Conservation (phyloP, 257 asterid species). For the Thymus mandschuricus region DNA sequence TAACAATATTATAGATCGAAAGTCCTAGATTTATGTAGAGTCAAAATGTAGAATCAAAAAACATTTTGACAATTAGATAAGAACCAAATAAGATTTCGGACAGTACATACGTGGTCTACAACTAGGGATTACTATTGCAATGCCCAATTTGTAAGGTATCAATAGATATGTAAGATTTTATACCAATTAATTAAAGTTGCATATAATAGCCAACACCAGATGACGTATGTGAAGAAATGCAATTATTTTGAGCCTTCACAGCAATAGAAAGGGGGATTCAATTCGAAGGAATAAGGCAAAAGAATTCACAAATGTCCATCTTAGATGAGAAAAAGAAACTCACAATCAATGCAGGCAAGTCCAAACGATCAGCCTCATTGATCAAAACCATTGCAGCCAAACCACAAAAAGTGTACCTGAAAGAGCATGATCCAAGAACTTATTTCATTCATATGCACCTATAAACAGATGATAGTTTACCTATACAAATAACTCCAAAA, state of each 20-base stretch:
- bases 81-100: no score
- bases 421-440: conserved; percentile 34
- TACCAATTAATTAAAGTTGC: no score
- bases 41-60: no score
- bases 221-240: background rate
- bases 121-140: no score
- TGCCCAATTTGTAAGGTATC: no score
- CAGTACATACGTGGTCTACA: no score
- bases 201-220: background rate
- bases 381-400: conserved; percentile 95
- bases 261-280: background rate
- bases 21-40: no score
- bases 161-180: no score
- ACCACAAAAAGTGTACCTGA: conserved; percentile 93
- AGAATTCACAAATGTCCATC: background rate
- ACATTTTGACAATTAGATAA: no score
- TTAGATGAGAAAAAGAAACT: conserved; percentile 35
- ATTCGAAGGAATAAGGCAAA: background rate
- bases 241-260: background rate
- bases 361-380: conserved; percentile 76
- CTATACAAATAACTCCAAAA: conserved; percentile 8
- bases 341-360: conserved; percentile 77
- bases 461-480: conserved; percentile 17
- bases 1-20: no score
- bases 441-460: conserved; percentile 24